Evolutionary conservation across 2,329 filamentous ascomycete species (phyloP).

Genomic region (Geosmithia morbida): DNA sequence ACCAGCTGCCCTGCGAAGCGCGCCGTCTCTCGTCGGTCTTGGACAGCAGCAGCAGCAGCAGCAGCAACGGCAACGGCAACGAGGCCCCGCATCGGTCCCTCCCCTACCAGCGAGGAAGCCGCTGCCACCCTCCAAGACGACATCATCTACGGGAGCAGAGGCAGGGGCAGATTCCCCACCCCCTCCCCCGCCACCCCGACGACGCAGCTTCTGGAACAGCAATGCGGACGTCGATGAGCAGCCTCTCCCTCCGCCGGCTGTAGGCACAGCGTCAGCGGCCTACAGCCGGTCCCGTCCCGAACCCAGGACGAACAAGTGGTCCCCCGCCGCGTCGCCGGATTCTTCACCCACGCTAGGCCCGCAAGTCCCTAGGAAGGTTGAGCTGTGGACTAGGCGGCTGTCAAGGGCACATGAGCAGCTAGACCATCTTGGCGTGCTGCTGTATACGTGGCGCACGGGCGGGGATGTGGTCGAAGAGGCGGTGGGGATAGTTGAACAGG

Average conservation of each 20-base stretch:
- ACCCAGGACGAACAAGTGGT: slow-evolving; percentile 9
- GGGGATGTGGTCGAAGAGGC: slow-evolving; percentile 55
- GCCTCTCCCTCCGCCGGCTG: slow-evolving; percentile 17
- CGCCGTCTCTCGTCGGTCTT: slow-evolving; percentile 14
- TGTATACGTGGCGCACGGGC: slow-evolving; percentile 63
- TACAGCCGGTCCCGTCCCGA: not conserved
- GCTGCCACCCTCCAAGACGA: slow-evolving; percentile 1
- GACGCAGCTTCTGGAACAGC: slow-evolving; percentile 21
- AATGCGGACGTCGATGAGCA: slow-evolving; percentile 25
- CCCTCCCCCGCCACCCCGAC: slow-evolving; percentile 32
- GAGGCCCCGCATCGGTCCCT: slow-evolving; percentile 9
- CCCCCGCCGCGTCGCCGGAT: slow-evolving; percentile 11
- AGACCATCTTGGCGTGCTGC: slow-evolving; percentile 46
- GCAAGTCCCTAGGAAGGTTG: slow-evolving; percentile 45
- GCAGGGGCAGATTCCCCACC: slow-evolving; percentile 19
- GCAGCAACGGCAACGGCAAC: too few relatives aligned
- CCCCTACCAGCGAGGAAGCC: slow-evolving; percentile 21
- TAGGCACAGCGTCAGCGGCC: not conserved
- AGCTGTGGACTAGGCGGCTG: slow-evolving; percentile 57
- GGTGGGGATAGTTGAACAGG: slow-evolving; percentile 45
- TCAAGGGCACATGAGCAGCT: slow-evolving; percentile 48
- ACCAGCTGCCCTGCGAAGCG: slow-evolving; percentile 37
- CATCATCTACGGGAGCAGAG: slow-evolving; percentile 16
- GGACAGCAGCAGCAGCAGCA: not conserved
- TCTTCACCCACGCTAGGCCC: slow-evolving; percentile 14